A percentile compares a stretch with the other conserved stretches of the same genome.
Evolutionary conservation across 2,329 filamentous ascomycete genomes (phyloP).

Genomic region (Colletotrichum kahawae): DNA sequence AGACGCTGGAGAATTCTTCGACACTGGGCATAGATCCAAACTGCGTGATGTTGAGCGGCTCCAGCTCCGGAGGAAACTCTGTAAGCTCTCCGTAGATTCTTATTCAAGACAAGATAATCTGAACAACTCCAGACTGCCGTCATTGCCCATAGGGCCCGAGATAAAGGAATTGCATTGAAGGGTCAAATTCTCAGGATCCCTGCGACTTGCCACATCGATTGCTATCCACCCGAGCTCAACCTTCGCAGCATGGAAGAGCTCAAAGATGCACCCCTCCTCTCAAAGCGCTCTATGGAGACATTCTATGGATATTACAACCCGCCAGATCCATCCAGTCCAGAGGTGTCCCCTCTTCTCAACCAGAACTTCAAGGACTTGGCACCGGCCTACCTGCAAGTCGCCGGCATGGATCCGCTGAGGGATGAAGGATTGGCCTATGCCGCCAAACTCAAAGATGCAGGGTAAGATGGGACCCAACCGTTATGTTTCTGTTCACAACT

Average conservation of each 20-base stretch:
- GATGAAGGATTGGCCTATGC: background rate
- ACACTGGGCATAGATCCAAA: background rate
- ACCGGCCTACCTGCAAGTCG: background rate
- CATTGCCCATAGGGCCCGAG: background rate
- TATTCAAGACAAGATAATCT: accelerated
- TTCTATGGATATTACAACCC: background rate
- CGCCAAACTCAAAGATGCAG: background rate
- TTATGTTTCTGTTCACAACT: accelerated
- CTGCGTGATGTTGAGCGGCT: background rate
- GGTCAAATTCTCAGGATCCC: background rate
- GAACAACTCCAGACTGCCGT: background rate
- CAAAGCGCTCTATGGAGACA: background rate
- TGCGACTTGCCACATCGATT: background rate
- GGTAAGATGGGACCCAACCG: background rate
- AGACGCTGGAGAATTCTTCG: background rate
- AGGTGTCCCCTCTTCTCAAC: background rate
- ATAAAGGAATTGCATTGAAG: background rate
- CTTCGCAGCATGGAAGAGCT: background rate
- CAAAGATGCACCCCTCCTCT: background rate
- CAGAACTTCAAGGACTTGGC: background rate
- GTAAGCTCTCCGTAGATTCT: background rate
- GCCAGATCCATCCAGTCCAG: background rate
- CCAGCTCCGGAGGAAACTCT: background rate
- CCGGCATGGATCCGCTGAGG: background rate
- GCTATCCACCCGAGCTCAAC: background rate